Base-by-base conservation (phyloP, 192 early-diverging fungal genomes). In the Geranomyces michiganensis region DNA sequence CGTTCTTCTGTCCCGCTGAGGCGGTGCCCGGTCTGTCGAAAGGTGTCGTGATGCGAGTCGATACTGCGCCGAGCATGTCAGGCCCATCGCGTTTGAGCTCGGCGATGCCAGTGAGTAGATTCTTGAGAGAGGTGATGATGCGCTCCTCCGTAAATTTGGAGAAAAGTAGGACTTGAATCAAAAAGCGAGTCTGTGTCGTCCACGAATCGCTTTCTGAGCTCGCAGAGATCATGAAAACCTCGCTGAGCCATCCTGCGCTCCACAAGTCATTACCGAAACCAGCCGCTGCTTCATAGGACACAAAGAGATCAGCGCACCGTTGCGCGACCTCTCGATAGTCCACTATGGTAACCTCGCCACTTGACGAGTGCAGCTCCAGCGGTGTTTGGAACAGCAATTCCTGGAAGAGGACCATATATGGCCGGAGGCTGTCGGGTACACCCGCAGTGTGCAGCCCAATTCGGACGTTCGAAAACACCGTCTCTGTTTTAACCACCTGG, bases 391-490 rank as follows among this genome's bases (percentile, higher is more conserved):
- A 88, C 21, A 93, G 43, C n/a, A 92, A 78, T 56, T 91, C 92
- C 51, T 91, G 89, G 79, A 93, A 91, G 49, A 94, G 78, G 10
- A 87, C 84, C 43, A 94, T 63, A 78, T 87, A 92, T 14, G 88
- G 85, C 9, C 88, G 85, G 29, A 91, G 78, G 19, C 80, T 70
- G 19, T 80, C 80, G n/a, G 88, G 82, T 0, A 95, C 63, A n/a
- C 59, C 14, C 47, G 62, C 31, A 73, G 71, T 56, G 82, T 89
- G 33, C 83, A 83, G 65, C 77, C 56, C 87, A 1, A 95, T 48
- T 41, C 84, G 79, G 26, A 89, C 43, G 41, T 87, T 82, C 0
- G 81, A 72, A 65, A 94, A 92, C 31, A 79, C 79, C 0, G 93
- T 92, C 60, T 91, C 87, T 10, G 89, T 82, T 45, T 80, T 64